Evolutionary conservation across 75 land plant species (phyloP).

Genomic region (Selaginella moellendorffii): DNA sequence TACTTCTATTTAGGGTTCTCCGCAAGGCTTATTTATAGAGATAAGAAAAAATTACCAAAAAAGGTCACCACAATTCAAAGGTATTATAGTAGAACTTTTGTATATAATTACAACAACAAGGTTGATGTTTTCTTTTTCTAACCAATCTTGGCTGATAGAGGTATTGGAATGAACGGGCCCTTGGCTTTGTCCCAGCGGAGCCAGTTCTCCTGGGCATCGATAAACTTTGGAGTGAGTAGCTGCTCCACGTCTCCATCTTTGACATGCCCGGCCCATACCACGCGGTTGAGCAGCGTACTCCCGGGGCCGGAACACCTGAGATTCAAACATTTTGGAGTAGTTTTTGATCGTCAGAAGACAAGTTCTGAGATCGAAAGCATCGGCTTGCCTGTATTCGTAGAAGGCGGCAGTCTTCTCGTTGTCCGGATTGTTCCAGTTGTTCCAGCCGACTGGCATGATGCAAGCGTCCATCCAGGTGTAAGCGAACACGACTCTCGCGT

Average conservation of each 20-base stretch:
- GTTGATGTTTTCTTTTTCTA: too few relatives aligned
- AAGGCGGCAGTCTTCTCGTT: conserved; percentile 78
- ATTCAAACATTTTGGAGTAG: too few relatives aligned
- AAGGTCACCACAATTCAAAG: too few relatives aligned
- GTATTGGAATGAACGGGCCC: not conserved
- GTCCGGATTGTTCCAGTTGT: conserved; percentile 79
- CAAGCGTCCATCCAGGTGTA: conserved; percentile 81
- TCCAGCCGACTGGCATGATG: conserved; percentile 67
- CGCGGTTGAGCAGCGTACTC: conserved; percentile 39
- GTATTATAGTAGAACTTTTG: too few relatives aligned
- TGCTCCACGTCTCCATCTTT: conserved; percentile 50
- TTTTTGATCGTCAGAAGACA: too few relatives aligned
- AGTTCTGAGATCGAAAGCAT: too few relatives aligned
- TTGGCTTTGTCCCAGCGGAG: not conserved
- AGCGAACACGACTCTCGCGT: conserved; percentile 78
- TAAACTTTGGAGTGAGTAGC: conserved; percentile 39
- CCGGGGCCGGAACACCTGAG: conserved; percentile 47
- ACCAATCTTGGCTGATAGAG: not conserved
- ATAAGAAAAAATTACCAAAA: too few relatives aligned
- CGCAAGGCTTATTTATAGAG: too few relatives aligned
- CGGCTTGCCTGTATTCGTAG: conserved; percentile 63
- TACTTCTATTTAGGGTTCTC: too few relatives aligned
- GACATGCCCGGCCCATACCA: conserved; percentile 49
- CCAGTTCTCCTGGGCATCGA: conserved; percentile 26
- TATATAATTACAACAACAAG: too few relatives aligned